A percentile compares a stretch with the other conserved stretches of the same genome.
These are phyloP conservation scores for Isochrysis galbana DNA, from an alignment of 78 protist species.

Conservation along the genomic window DNA sequence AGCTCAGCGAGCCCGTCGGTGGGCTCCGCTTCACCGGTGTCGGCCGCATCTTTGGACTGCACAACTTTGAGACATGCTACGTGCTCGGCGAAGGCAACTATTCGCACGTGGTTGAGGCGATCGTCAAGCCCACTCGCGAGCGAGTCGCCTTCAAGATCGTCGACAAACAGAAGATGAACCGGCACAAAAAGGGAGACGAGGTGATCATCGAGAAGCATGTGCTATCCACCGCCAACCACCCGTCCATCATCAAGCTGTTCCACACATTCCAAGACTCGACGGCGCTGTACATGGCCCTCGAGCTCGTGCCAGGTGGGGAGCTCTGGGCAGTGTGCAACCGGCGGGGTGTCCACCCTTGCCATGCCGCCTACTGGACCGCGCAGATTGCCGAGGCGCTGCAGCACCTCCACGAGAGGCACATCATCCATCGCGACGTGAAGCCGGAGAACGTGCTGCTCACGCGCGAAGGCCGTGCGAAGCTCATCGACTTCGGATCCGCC, in stretches of 20 bases:
- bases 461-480: background rate
- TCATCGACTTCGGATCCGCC: constrained; percentile 22
- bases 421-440: background rate
- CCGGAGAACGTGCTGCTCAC: background rate
- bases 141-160: background rate
- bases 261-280: background rate
- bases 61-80: background rate
- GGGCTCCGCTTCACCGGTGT: background rate
- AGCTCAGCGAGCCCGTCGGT: background rate
- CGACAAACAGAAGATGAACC: background rate
- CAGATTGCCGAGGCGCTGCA: background rate
- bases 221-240: background rate
- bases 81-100: constrained; percentile 16
- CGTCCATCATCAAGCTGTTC: background rate
- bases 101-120: background rate
- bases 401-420: background rate
- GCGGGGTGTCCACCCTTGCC: background rate
- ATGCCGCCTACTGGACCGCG: background rate
- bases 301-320: constrained; percentile 21
- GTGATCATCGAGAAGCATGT: background rate
- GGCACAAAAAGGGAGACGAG: background rate
- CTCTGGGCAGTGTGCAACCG: background rate
- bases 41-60: background rate
- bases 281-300: background rate
- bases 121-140: background rate